Percentiles rank a stretch among this genome's conserved stretches.
phyloP scores from a whole-genome alignment of 2,329 filamentous ascomycete genomes.

The Fusarium verrucosum region DNA sequence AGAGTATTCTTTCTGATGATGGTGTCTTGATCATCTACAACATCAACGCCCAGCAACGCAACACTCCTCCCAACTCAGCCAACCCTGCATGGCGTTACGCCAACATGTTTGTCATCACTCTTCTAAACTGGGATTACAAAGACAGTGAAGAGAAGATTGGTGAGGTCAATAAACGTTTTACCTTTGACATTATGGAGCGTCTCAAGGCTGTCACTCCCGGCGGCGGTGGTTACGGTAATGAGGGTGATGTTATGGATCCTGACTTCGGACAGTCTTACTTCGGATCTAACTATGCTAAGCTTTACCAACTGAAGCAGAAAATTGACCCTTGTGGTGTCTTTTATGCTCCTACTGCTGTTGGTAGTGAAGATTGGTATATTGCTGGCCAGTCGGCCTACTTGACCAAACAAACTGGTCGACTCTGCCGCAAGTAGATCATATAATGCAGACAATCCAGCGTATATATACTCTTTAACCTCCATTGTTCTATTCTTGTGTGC shows the following conservation, averaged over 20 bases:
- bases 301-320: slow-evolving; percentile 50
- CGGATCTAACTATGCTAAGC: slow-evolving; percentile 48
- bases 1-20: slow-evolving; percentile 15
- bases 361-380: slow-evolving; percentile 50
- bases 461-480: neutral
- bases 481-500: no score
- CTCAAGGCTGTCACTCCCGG: slow-evolving; percentile 40
- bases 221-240: slow-evolving; percentile 44
- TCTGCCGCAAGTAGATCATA: slow-evolving; percentile 22
- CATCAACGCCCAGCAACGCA: slow-evolving; percentile 35
- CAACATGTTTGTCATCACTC: slow-evolving; percentile 48
- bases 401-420: slow-evolving; percentile 30
- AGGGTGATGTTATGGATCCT: slow-evolving; percentile 51
- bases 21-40: slow-evolving; percentile 27
- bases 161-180: slow-evolving; percentile 44
- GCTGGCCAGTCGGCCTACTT: slow-evolving; percentile 23
- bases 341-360: slow-evolving; percentile 50
- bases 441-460: neutral
- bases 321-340: slow-evolving; percentile 50
- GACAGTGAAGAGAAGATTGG: slow-evolving; percentile 14
- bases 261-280: slow-evolving; percentile 51
- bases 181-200: slow-evolving; percentile 29
- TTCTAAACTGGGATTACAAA: slow-evolving; percentile 37
- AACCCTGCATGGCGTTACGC: slow-evolving; percentile 55
- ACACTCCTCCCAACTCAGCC: slow-evolving; percentile 49